Base-by-base conservation (phyloP, 2,329 filamentous ascomycete genomes). In the Amesomyces nigricolor region DNA sequence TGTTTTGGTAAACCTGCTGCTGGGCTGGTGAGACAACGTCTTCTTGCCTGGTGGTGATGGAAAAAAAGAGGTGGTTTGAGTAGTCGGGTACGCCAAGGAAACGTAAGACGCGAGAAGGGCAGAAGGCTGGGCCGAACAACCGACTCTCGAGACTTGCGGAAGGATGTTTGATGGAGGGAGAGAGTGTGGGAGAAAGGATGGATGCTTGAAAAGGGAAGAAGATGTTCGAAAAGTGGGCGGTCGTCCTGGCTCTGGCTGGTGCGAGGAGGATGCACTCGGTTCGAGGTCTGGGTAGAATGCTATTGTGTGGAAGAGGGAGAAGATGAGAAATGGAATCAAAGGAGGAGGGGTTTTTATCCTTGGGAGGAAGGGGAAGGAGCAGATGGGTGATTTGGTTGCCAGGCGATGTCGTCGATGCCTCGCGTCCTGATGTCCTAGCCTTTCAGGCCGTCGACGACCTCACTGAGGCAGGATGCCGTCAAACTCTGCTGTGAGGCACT, bases 291-390 rank as follows among this genome's bases (percentile, higher is more conserved):
- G 19, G 17, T 17, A 17, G 44, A 50, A 47, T 42, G 50, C 46
- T 30, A 44, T 57, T 45, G 46, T 42, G 10, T 48, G 32, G 22
- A 16, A 43, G 30, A 44, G n/a, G 40, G 9, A 43, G 29, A 17
- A n/a, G 22, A 10, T n/a, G 14, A 29, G 13, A 42, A 32, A 2
- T 10, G 1, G 16, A 16, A 44, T 14, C 35, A 5, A 6, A 5
- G n/a, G 16, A 11, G 38, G 35, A 38, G 40, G 26, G 51, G 22
- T 42, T 14, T 44, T 49, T 43, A 40, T 57, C 35, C n/a, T 16
- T 30, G 26, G 17, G n/a, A 26, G 22, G 38, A 44, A 45, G 11
- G 19, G 56, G 56, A 58, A 58, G 48, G 52, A 44, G 17, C 45
- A 22, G 14, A 11, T 43, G 32, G 38, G 43, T 54, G 51, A 44